Percentiles rank a stretch among this genome's conserved stretches.
phyloP scores from a whole-genome alignment of 1,139 yeast species.

The Wickerhamomyces sp. region DNA sequence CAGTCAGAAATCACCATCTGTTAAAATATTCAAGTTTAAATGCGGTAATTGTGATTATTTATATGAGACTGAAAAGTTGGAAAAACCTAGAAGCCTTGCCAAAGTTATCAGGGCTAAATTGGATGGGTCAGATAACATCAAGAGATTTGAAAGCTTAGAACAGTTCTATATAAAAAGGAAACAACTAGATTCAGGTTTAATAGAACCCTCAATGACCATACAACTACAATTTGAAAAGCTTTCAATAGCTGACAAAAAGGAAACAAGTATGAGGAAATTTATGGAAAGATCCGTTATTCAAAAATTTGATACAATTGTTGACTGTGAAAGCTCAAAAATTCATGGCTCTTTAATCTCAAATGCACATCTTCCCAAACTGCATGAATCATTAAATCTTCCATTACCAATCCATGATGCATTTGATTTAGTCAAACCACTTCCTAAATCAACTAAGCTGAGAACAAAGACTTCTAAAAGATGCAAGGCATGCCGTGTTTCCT shows the following conservation, averaged over 20 bases:
- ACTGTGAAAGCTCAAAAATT: neutral
- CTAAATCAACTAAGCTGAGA: constrained; percentile 17
- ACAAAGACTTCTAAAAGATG: constrained; percentile 24
- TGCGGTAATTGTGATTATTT: constrained; percentile 27
- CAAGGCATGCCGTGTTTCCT: constrained; percentile 25
- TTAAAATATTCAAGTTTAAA: constrained; percentile 13
- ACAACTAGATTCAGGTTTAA: constrained; percentile 9
- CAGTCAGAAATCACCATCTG: constrained; percentile 4
- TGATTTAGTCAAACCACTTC: constrained; percentile 4
- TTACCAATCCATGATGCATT: constrained; percentile 1
- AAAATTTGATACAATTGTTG: constrained; percentile 5
- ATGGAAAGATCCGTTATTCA: constrained; percentile 9
- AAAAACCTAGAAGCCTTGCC: constrained; percentile 27
- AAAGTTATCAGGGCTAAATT: constrained; percentile 19
- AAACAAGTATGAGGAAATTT: constrained; percentile 13
- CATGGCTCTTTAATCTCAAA: neutral
- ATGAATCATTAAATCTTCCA: constrained; percentile 8
- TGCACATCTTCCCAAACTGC: constrained; percentile 6
- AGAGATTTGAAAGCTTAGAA: constrained; percentile 14
- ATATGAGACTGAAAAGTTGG: constrained; percentile 23
- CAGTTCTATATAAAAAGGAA: constrained; percentile 15
- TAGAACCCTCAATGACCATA: constrained; percentile 13
- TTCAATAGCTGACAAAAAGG: constrained; percentile 7
- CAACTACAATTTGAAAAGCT: constrained; percentile 14
- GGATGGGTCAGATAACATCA: constrained; percentile 1